These are phyloP conservation scores for Glycine tomentella DNA, from an alignment of 306 rosid genomes.

Conservation along the genomic window DNA sequence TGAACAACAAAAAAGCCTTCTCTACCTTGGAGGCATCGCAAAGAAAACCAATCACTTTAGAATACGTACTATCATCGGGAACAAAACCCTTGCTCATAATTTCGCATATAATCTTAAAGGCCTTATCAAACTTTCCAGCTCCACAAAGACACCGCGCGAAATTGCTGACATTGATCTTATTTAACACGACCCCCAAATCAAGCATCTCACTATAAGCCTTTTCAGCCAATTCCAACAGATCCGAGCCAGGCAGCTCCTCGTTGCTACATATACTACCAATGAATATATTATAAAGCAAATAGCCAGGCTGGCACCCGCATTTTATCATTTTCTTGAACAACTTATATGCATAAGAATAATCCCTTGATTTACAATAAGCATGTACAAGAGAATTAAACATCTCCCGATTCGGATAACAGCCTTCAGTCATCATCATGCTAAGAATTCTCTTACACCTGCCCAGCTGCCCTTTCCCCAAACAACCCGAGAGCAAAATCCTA, in stretches of 20 bases:
- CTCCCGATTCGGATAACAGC: conserved; percentile 78
- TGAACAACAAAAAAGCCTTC: conserved; percentile 71
- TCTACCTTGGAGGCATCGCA: conserved; percentile 80
- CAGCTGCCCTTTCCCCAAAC: conserved; percentile 71
- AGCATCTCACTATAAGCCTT: conserved; percentile 83
- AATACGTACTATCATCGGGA: conserved; percentile 81
- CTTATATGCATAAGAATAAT: conserved; percentile 77
- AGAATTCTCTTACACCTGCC: conserved; percentile 91
- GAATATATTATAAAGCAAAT: conserved; percentile 75
- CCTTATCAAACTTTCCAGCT: conserved; percentile 77
- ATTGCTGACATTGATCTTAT: conserved; percentile 78
- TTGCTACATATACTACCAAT: conserved; percentile 73
- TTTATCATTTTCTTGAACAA: conserved; percentile 72
- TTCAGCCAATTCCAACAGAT: conserved; percentile 72
- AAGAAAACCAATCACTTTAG: conserved; percentile 82
- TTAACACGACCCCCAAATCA: conserved; percentile 68
- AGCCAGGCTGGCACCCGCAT: conserved; percentile 76
- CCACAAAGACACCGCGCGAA: conserved; percentile 78
- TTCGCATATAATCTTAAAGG: conserved; percentile 69
- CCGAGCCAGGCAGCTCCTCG: conserved; percentile 60
- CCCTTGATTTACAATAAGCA: conserved; percentile 72
- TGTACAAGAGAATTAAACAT: conserved; percentile 82
- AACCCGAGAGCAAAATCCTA: conserved; percentile 74
- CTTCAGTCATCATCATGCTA: conserved; percentile 82
- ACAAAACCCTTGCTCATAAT: conserved; percentile 86